Evolutionary conservation across 2,329 filamentous ascomycete species (phyloP), one percentile per base, ranked within the genome.

Genomic region (Penicillium sp.): DNA sequence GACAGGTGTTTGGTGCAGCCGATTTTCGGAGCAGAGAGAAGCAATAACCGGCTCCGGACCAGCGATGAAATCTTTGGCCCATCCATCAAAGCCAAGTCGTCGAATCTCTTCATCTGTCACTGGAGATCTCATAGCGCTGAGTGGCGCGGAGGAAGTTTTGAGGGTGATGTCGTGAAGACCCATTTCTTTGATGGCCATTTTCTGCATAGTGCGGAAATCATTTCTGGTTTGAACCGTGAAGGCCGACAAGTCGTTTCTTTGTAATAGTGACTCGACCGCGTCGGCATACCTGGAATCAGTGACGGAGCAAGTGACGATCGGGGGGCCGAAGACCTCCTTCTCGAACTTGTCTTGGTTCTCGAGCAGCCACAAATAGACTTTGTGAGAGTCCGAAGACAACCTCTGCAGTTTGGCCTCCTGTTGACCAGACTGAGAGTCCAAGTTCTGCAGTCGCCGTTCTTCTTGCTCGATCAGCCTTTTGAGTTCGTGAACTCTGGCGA

Each of bases 31-130:
- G 68, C 90, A 96, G 20, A 98, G 80, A 87, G 95, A 93, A 6
- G 89, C 86, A 29, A 97, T 73, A 1, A 98, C 88, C 1, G 88
- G 80, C 1, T 86, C 83, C 0, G 95, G 95, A 0, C 92, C 93
- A 29, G 84, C 79, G 5, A 98, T 66, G 50, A 81, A 88, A 63
- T 97, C 87, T 24, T 88, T 77, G 0, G 89, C 84, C 73, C 87
- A 95, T 1, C 86, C 84, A 55, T 95, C 86, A 43, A 98, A 81
- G 0, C 89, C 89, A 31, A 68, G 82, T 50, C 35, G 61, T 51
- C 45, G 62, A 48, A 89, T 69, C 45, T 88, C 75, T 7, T 82
- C 75, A 5, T 66, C 59, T 0, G 79, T 71, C 4, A 88, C 61
- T 0, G 81, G 81, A 6, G 80, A 62, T 42, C 64, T 73, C 57